Evolutionary conservation across 2,329 filamentous ascomycete genomes (phyloP).

Genomic region (Pseudopyricularia javanii): DNA sequence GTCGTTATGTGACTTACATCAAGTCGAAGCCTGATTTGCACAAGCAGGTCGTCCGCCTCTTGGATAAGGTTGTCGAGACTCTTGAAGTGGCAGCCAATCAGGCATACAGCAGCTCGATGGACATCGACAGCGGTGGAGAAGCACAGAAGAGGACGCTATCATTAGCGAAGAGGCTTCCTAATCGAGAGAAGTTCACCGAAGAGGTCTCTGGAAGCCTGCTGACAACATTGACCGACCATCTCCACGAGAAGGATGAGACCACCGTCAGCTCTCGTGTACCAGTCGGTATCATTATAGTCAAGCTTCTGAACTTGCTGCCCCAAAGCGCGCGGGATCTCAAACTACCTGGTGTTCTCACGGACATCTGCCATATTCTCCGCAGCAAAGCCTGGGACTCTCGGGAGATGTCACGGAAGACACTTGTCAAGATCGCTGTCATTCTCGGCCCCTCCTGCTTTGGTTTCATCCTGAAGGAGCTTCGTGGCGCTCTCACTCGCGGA

Average conservation of each 20-base stretch:
- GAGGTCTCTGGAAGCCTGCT: conserved; percentile 68
- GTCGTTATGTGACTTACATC: conserved; percentile 73
- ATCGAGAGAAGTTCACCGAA: conserved; percentile 50
- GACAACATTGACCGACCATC: conserved; percentile 67
- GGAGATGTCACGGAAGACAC: conserved; percentile 80
- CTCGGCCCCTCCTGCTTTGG: conserved; percentile 75
- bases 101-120: conserved; percentile 11
- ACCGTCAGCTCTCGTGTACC: conserved; percentile 89
- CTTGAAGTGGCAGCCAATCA: conserved; percentile 42
- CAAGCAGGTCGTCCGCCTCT: conserved; percentile 72
- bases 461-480: conserved; percentile 86
- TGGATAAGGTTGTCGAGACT: conserved; percentile 72
- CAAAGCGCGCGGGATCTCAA: conserved; percentile 58
- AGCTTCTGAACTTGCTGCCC: conserved; percentile 72
- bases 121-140: conserved; percentile 4
- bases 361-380: conserved; percentile 84
- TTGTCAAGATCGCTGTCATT: conserved; percentile 70
- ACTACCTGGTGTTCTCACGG: conserved; percentile 73
- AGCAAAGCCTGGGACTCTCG: conserved; percentile 81
- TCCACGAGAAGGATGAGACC: conserved; percentile 89
- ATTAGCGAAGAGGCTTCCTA: conserved; percentile 56
- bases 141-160: conserved; percentile 30
- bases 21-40: conserved; percentile 69
- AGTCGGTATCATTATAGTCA: conserved; percentile 78
- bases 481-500: conserved; percentile 69